Conservation (phyloP, 2,329 filamentous ascomycete species). For the Mariannaea sp. region DNA sequence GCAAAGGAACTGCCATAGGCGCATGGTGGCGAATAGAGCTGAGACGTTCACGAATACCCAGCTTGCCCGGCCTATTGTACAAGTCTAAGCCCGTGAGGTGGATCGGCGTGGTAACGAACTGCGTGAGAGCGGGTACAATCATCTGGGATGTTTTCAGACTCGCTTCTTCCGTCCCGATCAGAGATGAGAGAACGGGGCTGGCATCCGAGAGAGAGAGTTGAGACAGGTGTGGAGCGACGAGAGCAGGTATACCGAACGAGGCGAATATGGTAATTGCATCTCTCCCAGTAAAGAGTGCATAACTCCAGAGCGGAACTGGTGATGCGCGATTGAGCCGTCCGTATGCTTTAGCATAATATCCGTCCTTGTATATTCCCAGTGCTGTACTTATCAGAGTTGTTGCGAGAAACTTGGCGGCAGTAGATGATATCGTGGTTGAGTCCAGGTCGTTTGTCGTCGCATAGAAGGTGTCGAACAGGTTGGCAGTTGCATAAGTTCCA, state of each 20-base stretch:
- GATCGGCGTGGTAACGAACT: constrained; percentile 33
- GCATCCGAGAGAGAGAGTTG: constrained; percentile 27
- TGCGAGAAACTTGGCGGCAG: constrained; percentile 32
- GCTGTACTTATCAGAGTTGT: constrained; percentile 32
- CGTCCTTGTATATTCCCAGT: constrained; percentile 33
- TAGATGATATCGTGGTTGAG: constrained; percentile 27
- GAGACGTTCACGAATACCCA: constrained; percentile 27
- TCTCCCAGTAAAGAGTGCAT: constrained; percentile 29
- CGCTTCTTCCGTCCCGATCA: constrained; percentile 30
- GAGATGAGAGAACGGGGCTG: constrained; percentile 23
- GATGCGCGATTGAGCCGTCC: constrained; percentile 15
- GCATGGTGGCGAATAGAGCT: constrained; percentile 20
- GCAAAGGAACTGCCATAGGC: constrained; percentile 29
- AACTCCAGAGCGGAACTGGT: constrained; percentile 30
- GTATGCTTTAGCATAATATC: constrained; percentile 26
- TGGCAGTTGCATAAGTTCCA: constrained; percentile 36
- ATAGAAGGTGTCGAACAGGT: constrained; percentile 34
- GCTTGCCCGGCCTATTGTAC: constrained; percentile 22
- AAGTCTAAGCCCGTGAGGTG: constrained; percentile 33
- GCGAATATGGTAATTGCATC: constrained; percentile 35
- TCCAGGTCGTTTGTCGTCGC: constrained; percentile 26
- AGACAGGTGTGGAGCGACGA: constrained; percentile 32
- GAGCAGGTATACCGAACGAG: constrained; percentile 34
- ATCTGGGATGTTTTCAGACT: constrained; percentile 34
- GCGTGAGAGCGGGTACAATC: constrained; percentile 30